Base-by-base conservation (phyloP, 306 rosid species). In the Rosa multiflora region DNA sequence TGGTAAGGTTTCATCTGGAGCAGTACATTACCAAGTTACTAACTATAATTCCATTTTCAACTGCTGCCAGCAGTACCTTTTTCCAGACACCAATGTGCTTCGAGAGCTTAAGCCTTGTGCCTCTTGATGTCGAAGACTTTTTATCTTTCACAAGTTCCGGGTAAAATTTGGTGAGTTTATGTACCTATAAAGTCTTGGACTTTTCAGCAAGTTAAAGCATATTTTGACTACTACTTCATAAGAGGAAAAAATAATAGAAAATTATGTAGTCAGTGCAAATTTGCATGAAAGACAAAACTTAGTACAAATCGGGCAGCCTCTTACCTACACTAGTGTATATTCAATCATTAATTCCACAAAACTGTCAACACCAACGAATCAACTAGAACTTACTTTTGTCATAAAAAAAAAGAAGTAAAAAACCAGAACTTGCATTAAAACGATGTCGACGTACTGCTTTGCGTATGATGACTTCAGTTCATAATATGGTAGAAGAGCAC, bases 121-220 rank as follows among this genome's bases (percentile, higher is more conserved):
- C 23, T 17, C 53, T 21, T 21, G 78, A 12, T 74, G 40, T 10
- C 21, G 44, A 46, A 8, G 59, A 62, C 71, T 46, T 47, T 29
- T 47, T 29, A 47, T 15, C 20, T 43, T 59, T 21, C 32, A 6
- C 23, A 2, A 59, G 70, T 63, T 63, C 20, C 72, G 79, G 72
- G 79, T 76, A 76, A 63, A 76, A 76, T 46, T 76, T 76, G 79
- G 79, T 46, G 48, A 76, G 72, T 76, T n/a, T 63, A 18, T 10
- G 47, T 5, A 40, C 59, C 44, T 18, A 11, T 59, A 75, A 75
- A 61, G 79, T 75, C 1, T 4, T 32, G 23, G 47, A 75, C 21
- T 63, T 75, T 76, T 42, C 21, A 32, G 46, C 59, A 46, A 39
- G 23, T 69, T n/a, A 39, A 20, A 40, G 72, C 26, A 42, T 23